Base-by-base conservation (phyloP, 129 eudicot genomes). In the Helichrysum umbraculigerum region DNA sequence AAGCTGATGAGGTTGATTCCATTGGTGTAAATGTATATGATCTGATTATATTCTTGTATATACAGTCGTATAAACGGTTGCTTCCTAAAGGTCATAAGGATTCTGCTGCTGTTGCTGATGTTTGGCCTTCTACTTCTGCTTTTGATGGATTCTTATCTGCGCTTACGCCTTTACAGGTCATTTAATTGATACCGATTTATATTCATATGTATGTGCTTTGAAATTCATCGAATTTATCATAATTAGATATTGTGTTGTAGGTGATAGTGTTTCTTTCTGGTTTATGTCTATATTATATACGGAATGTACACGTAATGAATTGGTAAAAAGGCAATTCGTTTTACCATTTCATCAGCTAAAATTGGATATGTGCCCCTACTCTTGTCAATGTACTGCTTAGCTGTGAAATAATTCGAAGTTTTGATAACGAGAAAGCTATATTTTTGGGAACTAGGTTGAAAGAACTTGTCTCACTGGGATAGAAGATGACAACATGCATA, bases 41-140 rank as follows among this genome's bases (percentile, higher is more conserved):
- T 94, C 79, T 94, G 88, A 57, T 94, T 8, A 68, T 94, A 73
- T 94, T 87, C 59, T 63, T 94, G 90, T 94, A 87, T 65, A 74
- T 94, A 56, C 96, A 94, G 89, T 84, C 89, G 59, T 94, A 91
- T 70, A 94, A 94, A 79, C 69, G 97, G 81, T 70, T 94, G 89
- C 76, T 94, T 42, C 97, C 98, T 2, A 74, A 85, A 63, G 91
- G 93, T 28, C 96, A 94, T 72, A 91, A 83, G 85, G 97, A 91
- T 84, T 89, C 92, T 4, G 93, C 96, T 58, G 94, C 94, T 8
- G 96, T 94, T 5, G 93, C 97, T 14, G 97, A 93, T 81, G 96
- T 93, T 62, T 93, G 97, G 97, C 97, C 97, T 0, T 85, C 97
- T 19, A 88, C 97, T 6, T 94, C 96, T 0, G 97, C 99, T 6